Base-by-base conservation (phyloP, 352 stramenopile species). In the Blastocystis sp. region DNA sequence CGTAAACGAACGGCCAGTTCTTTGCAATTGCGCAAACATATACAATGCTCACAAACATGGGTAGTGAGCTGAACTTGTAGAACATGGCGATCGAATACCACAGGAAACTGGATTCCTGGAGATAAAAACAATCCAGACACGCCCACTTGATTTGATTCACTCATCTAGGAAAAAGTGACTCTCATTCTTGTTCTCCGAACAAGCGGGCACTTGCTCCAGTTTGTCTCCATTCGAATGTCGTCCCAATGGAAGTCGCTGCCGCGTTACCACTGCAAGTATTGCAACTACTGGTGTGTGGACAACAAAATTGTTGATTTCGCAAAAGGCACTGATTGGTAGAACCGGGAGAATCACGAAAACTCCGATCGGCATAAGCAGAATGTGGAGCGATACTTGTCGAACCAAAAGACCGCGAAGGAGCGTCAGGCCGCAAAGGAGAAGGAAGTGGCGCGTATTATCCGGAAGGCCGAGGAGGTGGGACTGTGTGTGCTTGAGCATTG, bases 51-150 rank as follows among this genome's bases (percentile, higher is more conserved):
- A 64, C 29, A 18, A 63, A 36, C 18, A 81, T 14, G 11, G 69
- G 69, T 32, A 65, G 29, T 24, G 48, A 32, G 32, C 69, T 81
- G 40, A 49, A 81, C 63, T 81, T 81, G 69, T 81, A 81, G n/a
- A 81, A 81, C 69, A 81, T 81, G 69, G 69, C 44, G 18, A 81
- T 64, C 21, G 69, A 64, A 61, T 81, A 81, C 69, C 69, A 81
- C 21, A 81, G 44, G 40, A 81, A 81, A 32, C 69, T 81, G 40
- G 61, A 29, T 72, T 72, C 61, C 61, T 72, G 51, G 3, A 3
- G 51, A 32, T 59, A 6, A 59, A 32, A 32, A 32, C 51, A 59
- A 14, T 59, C 32, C 51, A 32, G 32, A 32, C n/a, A 27, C 32
- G 51, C n/a, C 32, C 32, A 59, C 51, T 6, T 18, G 32, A 59